phyloP scores from a whole-genome alignment of 2,329 filamentous ascomycete species.

The Fusarium tanahbumbuense region DNA sequence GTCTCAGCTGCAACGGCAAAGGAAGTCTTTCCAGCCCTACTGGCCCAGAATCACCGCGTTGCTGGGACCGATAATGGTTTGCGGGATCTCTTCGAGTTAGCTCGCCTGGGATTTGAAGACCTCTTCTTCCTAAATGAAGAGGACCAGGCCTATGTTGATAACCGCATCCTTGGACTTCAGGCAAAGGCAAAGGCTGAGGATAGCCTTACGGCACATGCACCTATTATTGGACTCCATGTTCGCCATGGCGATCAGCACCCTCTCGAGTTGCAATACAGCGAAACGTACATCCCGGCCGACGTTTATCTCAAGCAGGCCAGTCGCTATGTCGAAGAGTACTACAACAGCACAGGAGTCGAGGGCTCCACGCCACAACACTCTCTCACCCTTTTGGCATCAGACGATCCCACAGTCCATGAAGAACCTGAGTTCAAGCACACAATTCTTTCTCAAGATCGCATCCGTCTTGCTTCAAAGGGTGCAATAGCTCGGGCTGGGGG shows the following conservation, averaged over 20 bases:
- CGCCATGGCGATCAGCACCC: slow-evolving; percentile 84
- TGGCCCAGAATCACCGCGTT: slow-evolving; percentile 50
- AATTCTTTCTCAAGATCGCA: slow-evolving; percentile 77
- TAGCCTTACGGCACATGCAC: slow-evolving; percentile 50
- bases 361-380: slow-evolving; percentile 54
- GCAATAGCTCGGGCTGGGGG: slow-evolving; percentile 55
- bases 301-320: slow-evolving; percentile 72
- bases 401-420: slow-evolving; percentile 81
- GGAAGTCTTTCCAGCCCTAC: slow-evolving; percentile 71
- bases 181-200: slow-evolving; percentile 57
- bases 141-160: slow-evolving; percentile 73
- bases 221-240: slow-evolving; percentile 77
- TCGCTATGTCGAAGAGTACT: slow-evolving; percentile 63
- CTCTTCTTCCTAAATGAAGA: slow-evolving; percentile 76
- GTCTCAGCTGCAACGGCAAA: slow-evolving; percentile 75
- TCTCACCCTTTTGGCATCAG: slow-evolving; percentile 77
- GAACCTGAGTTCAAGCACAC: slow-evolving; percentile 70
- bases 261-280: slow-evolving; percentile 78
- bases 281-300: slow-evolving; percentile 81
- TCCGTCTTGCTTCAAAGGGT: slow-evolving; percentile 77
- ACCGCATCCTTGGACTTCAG: slow-evolving; percentile 68
- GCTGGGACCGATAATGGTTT: slow-evolving; percentile 40
- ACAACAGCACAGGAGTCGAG: slow-evolving; percentile 57
- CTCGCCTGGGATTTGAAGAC: slow-evolving; percentile 76
- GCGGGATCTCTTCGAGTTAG: slow-evolving; percentile 74